A percentile compares a stretch with the other conserved stretches of the same genome.
phyloP scores from a whole-genome alignment of 768 basidiomycete species.

The Serendipita indica region DNA sequence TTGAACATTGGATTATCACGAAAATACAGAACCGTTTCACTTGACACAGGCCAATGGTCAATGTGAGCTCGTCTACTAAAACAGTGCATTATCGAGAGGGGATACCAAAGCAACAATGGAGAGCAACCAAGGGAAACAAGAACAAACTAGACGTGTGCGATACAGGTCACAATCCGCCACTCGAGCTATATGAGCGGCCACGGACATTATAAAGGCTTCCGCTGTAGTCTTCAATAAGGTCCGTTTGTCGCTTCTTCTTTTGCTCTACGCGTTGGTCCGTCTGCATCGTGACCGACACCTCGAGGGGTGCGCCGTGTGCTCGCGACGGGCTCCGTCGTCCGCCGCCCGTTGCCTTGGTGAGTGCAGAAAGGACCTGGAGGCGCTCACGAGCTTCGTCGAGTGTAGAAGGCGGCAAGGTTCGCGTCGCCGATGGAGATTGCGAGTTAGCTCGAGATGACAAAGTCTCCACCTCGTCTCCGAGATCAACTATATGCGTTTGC shows the following conservation, averaged over 20 bases:
- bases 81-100: no score
- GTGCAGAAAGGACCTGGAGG: background rate
- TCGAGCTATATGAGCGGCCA: background rate
- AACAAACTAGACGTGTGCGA: no score
- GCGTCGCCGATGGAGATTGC: background rate
- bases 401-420: background rate
- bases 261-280: background rate
- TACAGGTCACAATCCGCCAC: constrained; percentile 2
- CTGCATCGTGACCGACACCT: background rate
- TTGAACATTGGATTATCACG: no score
- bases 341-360: background rate
- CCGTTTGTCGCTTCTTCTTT: background rate
- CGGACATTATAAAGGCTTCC: background rate
- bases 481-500: no score
- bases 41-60: no score
- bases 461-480: background rate
- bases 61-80: no score
- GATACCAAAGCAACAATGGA: no score
- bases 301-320: background rate
- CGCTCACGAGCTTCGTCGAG: background rate
- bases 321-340: no score
- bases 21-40: no score
- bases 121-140: no score
- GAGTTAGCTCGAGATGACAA: background rate
- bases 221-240: background rate